Conservation (phyloP, 1,139 yeast genomes). For the Chernovozyma aurita region DNA sequence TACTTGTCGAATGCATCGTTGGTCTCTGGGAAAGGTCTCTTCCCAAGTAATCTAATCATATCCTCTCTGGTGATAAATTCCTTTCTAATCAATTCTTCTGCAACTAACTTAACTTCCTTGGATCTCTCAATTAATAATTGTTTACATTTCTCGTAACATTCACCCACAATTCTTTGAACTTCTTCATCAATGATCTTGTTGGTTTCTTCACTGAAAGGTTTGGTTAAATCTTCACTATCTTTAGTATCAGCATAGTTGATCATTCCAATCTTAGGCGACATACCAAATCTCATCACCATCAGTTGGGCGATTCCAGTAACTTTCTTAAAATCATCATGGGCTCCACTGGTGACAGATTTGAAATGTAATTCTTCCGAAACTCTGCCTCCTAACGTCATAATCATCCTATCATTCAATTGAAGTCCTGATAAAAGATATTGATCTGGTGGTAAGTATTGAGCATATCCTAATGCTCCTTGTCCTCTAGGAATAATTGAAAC, state of each 20-base stretch:
- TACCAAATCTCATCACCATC: conserved; percentile 90
- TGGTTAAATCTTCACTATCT: conserved; percentile 65
- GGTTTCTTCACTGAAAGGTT: conserved; percentile 89
- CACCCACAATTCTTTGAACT: conserved; percentile 73
- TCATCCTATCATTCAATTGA: conserved; percentile 85
- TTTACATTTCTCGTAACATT: conserved; percentile 70
- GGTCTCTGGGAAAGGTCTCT: conserved; percentile 84
- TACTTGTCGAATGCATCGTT: conserved; percentile 95
- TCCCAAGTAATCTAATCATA: conserved; percentile 81
- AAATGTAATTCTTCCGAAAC: conserved; percentile 93
- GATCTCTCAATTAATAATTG: conserved; percentile 64
- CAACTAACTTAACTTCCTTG: conserved; percentile 76
- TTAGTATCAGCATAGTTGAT: conserved; percentile 56
- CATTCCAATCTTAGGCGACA: conserved; percentile 83
- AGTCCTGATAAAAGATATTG: conserved; percentile 74
- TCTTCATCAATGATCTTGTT: conserved; percentile 77
- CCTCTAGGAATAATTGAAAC: conserved; percentile 97
- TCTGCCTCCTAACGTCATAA: conserved; percentile 96
- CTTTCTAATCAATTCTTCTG: conserved; percentile 74
- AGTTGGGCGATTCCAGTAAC: conserved; percentile 92
- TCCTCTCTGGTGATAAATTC: conserved; percentile 90
- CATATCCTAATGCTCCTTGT: conserved; percentile 95
- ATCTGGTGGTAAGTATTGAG: conserved; percentile 94
- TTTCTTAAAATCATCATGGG: conserved; percentile 92
- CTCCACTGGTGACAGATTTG: conserved; percentile 89